Evolutionary conservation across 2,329 filamentous ascomycete genomes (phyloP), one percentile per base, ranked within the genome.

Genomic region (Scedosporium boydii): DNA sequence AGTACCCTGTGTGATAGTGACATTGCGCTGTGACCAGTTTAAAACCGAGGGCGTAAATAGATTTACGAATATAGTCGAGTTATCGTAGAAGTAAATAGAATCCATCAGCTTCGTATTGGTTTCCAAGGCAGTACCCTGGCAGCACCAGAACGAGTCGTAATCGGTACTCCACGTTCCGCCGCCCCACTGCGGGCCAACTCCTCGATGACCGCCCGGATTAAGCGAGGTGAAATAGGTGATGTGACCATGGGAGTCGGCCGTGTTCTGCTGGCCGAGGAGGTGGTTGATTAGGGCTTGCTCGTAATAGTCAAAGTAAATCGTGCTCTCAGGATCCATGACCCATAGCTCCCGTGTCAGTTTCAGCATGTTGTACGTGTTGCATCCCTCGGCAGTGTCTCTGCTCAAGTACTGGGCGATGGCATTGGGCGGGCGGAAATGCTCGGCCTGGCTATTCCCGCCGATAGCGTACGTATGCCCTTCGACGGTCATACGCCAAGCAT

Each of bases 331-430:
- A 29, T 79, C 71, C 38, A 76, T 68, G 1, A 73, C 69, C 76
- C 77, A 83, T 4, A 83, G 72, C 62, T 82, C 79, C 0, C 79
- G 74, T 0, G 81, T 82, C 42, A 83, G 69, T 67, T 82, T 82
- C 56, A 83, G 77, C 81, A 83, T 83, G 66, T 83, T 83, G 68
- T 82, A 82, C 0, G 78, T 80, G 68, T 83, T 82, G 70, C 81
- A 83, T 1, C 75, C 75, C 69, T 83, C 81, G 55, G 74, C 76
- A 0, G 80, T 82, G 66, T 83, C 81, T 0, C 70, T 66, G 3
- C 69, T 69, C 10, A 83, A 70, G 60, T 75, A 77, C 2, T 66
- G 67, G 0, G 80, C 71, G 61, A 82, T 82, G 9, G 74, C 77
- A 63, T 82, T 74, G 0, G 80, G 73, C 0, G 69, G 68, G 14